Evolutionary conservation across 805 yeast genomes (phyloP), one percentile per base, ranked within the genome.

Genomic region (Lipomyces kockii): DNA sequence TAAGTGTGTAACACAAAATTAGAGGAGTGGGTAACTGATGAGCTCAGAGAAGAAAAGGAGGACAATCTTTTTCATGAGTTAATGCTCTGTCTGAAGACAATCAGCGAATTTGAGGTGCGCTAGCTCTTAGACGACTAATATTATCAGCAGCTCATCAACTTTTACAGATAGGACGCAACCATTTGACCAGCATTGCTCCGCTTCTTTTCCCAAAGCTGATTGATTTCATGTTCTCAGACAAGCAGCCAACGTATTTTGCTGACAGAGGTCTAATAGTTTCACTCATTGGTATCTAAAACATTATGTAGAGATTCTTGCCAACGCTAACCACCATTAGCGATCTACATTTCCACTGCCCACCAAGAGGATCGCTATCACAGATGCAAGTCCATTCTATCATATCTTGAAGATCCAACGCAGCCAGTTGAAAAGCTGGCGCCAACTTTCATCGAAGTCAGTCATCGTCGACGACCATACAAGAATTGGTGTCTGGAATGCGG

Each of bases 401-500:
- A 54, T 57, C 49, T 67, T 25, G 65, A 68, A 39, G 67, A 66
- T 32, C 65, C 63, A 3, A 17, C 25, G 8, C 9, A 14, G 12
- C 57, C 62, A 4, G 51, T 20, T 12, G 29, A 29, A 9, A 57
- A 61, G 35, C 49, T 35, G 9, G 39, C 34, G 22, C 69, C 70
- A 5, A 60, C 57, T 14, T 68, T 66, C 52, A 59, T 66, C 32
- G 70, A 60, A 32, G 22, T 58, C 54, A 54, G 63, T 34, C 71
- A 65, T 25, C 34, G 32, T 11, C 63, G 60, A 17, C 63, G 71
- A 1, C 70, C 70, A 22, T 63, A 60, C 51, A 58, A 46, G 58
- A 65, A 56, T 20, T 68, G 71, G 71, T 57, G 52, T 51, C 8
- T 27, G 14, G 71, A 68, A 35, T 62, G 66, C 34, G 8, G 29